Evolutionary conservation across 148 eudicot species (phyloP), one percentile per base, ranked within the genome.

Genomic region (Tetragonia tetragonoides): DNA sequence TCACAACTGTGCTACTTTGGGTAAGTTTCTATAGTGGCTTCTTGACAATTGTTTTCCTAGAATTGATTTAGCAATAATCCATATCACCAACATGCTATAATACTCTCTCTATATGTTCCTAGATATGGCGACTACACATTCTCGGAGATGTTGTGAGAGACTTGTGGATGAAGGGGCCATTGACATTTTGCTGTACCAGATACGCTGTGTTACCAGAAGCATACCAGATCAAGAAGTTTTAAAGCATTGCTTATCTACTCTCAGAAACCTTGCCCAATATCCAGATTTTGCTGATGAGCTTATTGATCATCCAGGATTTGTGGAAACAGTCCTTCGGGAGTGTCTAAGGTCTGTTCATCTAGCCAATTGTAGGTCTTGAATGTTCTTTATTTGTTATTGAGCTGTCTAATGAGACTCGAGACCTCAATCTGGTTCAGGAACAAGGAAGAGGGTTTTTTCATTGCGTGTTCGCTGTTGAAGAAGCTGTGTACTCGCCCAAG

Each of bases 201-300:
- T 95, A 40, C 82, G 89, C 53, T 90, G 97, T 15, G 93, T 95
- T 76, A 95, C 97, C 82, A 84, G 94, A 82, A 95, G 99, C 81
- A 91, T 95, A 81, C 97, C 99, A 54, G 99, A 95, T 82, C 97
- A 92, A 73, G 93, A 95, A 84, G 89, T 95, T 75, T 83, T 95
- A 18, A 93, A 91, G 81, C 92, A 91, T 70, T 84, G 93, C 53
- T 81, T 95, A 18, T 95, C 97, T 57, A 92, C 93, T 66, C 89
- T 95, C 7, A 83, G 94, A 83, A 95, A 95, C 79, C 96, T 92
- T 54, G 89, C 96, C 41, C 86, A 83, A 18, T 87, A 92, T 81
- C 82, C 93, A 37, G 87, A 87, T 78, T 84, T 95, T 75, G 86
- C 91, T 42, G 89, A 90, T 67, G 85, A 77, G 60, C 79, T 95